Percentiles rank a stretch among this genome's conserved stretches.
Conservation (phyloP, 441 rosid genomes). For the Arabidopsis lyrata region DNA sequence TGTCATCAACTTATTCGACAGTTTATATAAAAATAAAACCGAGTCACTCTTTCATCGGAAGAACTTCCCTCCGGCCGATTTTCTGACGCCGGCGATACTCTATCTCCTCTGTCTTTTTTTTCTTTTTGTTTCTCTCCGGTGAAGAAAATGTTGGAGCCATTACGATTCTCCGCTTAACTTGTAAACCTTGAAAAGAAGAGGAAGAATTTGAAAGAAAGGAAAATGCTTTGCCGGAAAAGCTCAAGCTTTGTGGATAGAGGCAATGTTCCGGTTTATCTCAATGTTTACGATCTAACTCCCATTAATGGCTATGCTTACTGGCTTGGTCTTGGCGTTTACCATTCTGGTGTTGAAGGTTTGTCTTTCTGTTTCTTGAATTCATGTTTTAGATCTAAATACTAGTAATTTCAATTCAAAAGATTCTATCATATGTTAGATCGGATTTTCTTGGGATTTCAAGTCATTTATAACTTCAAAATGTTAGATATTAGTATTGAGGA, state of each 20-base stretch:
- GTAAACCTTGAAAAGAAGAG: background rate
- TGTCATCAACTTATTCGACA: conserved; percentile 21
- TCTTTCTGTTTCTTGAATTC: conserved; percentile 17
- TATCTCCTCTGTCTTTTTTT: background rate
- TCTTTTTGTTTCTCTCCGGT: background rate
- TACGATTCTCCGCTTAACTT: conserved; percentile 8
- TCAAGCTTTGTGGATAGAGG: conserved; percentile 62
- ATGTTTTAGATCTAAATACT: conserved; percentile 32
- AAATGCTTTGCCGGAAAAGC: conserved; percentile 74
- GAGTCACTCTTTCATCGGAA: conserved; percentile 31
- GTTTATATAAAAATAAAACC: conserved; percentile 29
- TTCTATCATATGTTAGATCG: conserved; percentile 30
- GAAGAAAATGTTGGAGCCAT: conserved; percentile 5
- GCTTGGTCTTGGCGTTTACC: conserved; percentile 96
- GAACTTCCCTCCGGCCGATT: conserved; percentile 30
- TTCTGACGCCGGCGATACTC: conserved; percentile 32
- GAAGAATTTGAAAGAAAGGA: background rate
- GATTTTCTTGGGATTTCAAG: background rate
- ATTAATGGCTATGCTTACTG: conserved; percentile 94
- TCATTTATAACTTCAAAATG: background rate
- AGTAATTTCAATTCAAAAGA: background rate
- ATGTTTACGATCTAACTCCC: conserved; percentile 96
- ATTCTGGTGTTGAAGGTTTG: conserved; percentile 97
- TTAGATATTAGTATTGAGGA: no score
- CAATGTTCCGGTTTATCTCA: conserved; percentile 86